Evolutionary conservation across 164 flowering plant species (phyloP).

Genomic region (Liquidambar formosana): DNA sequence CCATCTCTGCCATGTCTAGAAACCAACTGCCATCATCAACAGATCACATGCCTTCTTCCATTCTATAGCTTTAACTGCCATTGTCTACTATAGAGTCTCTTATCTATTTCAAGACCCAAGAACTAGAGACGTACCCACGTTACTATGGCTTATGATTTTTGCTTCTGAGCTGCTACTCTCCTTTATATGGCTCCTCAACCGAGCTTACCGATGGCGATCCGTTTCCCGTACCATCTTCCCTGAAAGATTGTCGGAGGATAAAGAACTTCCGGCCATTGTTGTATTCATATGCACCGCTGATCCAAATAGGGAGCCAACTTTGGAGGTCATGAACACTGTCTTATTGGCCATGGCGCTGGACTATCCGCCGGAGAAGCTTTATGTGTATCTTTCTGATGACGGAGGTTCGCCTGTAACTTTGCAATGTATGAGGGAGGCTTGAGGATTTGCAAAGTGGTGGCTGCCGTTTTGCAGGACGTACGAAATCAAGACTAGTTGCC

Average conservation of each 20-base stretch:
- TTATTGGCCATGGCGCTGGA: slow-evolving; percentile 68
- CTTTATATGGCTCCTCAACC: slow-evolving; percentile 45
- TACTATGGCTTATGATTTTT: slow-evolving; percentile 39
- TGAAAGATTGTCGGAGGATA: slow-evolving; percentile 36
- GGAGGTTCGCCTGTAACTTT: slow-evolving; percentile 46
- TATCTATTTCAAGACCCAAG: too few species aligned
- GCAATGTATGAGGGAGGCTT: too few species aligned
- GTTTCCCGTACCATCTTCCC: slow-evolving; percentile 45
- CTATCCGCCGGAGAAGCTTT: slow-evolving; percentile 60
- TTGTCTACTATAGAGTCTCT: slow-evolving; percentile 33
- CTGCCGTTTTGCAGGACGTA: slow-evolving; percentile 39
- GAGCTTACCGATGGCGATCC: slow-evolving; percentile 48
- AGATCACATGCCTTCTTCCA: slow-evolving; percentile 17
- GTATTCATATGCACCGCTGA: slow-evolving; percentile 68
- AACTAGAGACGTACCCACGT: background rate
- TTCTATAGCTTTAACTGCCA: too few species aligned
- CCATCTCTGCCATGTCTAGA: too few species aligned
- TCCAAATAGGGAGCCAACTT: slow-evolving; percentile 51
- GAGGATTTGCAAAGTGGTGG: too few species aligned
- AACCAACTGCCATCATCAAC: slow-evolving; percentile 17
- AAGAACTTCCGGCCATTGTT: slow-evolving; percentile 46
- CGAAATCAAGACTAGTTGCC: too few species aligned
- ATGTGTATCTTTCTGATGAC: slow-evolving; percentile 71
- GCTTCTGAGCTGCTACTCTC: slow-evolving; percentile 44
- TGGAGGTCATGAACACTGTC: slow-evolving; percentile 70